Conservation (phyloP, 2,329 filamentous ascomycete genomes). For the Raffaelea ambrosiae region DNA sequence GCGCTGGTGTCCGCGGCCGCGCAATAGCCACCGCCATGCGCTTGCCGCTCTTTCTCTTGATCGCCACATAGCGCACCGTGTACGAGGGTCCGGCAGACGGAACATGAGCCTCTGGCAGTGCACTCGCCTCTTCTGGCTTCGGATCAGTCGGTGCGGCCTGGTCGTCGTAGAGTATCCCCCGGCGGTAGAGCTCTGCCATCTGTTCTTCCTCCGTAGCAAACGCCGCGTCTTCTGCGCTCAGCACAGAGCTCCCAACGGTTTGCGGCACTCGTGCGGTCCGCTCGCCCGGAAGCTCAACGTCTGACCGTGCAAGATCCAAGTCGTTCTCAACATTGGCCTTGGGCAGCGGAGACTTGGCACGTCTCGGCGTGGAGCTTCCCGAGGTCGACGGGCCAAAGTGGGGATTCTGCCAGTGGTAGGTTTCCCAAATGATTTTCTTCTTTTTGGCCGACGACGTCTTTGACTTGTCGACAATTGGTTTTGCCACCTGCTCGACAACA, state of each 20-base stretch:
- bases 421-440: no score
- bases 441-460: no score
- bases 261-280: no score
- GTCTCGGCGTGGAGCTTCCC: no score
- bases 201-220: background rate
- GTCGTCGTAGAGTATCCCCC: background rate
- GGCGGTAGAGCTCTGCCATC: slow-evolving; percentile 1
- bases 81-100: background rate
- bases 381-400: no score
- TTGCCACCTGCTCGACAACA: no score
- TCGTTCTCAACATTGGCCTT: background rate
- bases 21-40: background rate
- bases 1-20: no score
- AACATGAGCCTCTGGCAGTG: no score
- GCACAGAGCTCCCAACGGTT: background rate
- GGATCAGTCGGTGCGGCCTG: background rate
- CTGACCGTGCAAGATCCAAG: slow-evolving; percentile 2
- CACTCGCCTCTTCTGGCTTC: background rate
- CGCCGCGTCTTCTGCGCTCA: no score
- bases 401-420: no score
- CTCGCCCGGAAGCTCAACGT: background rate
- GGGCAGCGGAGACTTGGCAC: no score
- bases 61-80: background rate
- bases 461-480: no score
- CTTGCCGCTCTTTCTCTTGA: background rate